Evolutionary conservation across 768 basidiomycete species (phyloP).

Genomic region (Dendrothele bispora): DNA sequence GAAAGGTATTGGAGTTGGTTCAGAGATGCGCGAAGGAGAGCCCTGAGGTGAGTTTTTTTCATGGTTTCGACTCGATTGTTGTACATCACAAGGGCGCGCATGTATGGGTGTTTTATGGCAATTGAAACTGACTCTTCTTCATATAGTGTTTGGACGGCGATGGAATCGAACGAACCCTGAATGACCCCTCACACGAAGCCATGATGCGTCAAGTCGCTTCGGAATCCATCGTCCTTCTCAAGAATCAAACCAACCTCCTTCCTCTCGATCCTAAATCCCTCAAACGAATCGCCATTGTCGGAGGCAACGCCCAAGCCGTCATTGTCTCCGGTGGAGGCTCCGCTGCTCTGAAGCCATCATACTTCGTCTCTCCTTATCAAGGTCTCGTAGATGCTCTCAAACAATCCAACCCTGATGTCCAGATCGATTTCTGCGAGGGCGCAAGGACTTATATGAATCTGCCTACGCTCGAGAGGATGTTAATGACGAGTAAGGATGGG

Average conservation of each 20-base stretch:
- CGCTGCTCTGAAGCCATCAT: slow-evolving; percentile 71
- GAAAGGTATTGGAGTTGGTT: slow-evolving; percentile 65
- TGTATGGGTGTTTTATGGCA: too few species aligned
- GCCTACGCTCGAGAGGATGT: slow-evolving; percentile 68
- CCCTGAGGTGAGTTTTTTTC: slow-evolving; percentile 49
- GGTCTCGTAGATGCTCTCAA: slow-evolving; percentile 65
- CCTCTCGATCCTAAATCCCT: slow-evolving; percentile 49
- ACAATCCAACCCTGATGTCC: slow-evolving; percentile 36
- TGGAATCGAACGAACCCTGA: slow-evolving; percentile 60
- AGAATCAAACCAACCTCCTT: slow-evolving; percentile 58
- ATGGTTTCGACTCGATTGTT: too few species aligned
- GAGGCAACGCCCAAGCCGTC: slow-evolving; percentile 65
- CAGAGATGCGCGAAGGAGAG: slow-evolving; percentile 67
- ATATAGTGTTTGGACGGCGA: slow-evolving; percentile 68
- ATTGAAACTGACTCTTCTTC: background rate
- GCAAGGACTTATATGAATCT: slow-evolving; percentile 55
- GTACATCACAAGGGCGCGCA: too few species aligned
- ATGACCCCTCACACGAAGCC: slow-evolving; percentile 58
- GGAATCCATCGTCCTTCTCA: slow-evolving; percentile 72
- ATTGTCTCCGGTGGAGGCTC: slow-evolving; percentile 72
- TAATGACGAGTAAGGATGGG: slow-evolving; percentile 56
- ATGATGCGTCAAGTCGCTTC: slow-evolving; percentile 70
- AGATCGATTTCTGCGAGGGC: slow-evolving; percentile 69
- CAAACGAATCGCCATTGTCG: slow-evolving; percentile 75
- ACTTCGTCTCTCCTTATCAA: slow-evolving; percentile 75